Percentiles rank a stretch among this genome's conserved stretches.
These are phyloP conservation scores for Pelargonium fulgidum DNA, from an alignment of 441 rosid species.

Conservation along the genomic window DNA sequence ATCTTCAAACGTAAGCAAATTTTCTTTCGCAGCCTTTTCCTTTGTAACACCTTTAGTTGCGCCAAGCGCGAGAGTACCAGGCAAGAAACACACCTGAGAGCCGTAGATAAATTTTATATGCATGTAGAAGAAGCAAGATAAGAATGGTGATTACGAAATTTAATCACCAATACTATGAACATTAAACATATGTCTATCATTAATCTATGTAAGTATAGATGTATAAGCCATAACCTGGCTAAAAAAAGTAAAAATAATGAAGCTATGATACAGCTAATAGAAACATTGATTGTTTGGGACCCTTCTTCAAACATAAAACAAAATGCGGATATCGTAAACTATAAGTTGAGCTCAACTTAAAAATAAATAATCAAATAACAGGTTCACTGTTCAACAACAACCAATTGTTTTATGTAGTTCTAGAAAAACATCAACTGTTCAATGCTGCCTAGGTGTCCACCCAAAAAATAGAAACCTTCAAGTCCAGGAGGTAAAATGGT, in stretches of 20 bases:
- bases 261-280: neutral
- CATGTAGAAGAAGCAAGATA: neutral
- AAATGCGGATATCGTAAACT: neutral
- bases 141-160: neutral
- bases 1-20: constrained; percentile 78
- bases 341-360: neutral
- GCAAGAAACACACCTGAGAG: constrained; percentile 86
- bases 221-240: neutral
- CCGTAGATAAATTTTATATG: constrained; percentile 14
- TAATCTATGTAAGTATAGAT: neutral
- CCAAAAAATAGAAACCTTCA: neutral
- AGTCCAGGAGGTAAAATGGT: neutral
- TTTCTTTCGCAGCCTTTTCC: constrained; percentile 64
- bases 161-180: too few species aligned
- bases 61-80: constrained; percentile 94
- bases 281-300: neutral
- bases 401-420: neutral
- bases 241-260: too few species aligned
- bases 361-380: too few species aligned
- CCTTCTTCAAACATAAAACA: neutral
- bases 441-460: neutral
- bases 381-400: neutral
- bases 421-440: neutral
- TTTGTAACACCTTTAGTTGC: constrained; percentile 85
- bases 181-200: neutral